Percentiles rank a stretch among this genome's conserved stretches.
Conservation (phyloP, 108 stramenopile genomes). For the Epithemia pelagica region DNA sequence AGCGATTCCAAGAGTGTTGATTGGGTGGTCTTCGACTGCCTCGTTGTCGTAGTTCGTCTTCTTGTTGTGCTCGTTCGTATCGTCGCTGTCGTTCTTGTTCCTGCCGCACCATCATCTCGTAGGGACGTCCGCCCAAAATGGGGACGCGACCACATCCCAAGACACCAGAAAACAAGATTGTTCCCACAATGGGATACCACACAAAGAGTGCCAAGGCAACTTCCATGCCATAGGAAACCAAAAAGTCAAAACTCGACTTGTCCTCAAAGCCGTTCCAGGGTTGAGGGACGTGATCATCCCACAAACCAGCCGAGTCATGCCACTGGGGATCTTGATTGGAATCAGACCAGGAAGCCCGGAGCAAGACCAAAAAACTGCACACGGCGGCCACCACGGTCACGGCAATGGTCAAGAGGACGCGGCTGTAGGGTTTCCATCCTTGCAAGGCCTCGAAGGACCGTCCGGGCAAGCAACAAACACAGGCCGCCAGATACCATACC, state of each 20-base stretch:
- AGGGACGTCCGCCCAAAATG: conserved; percentile 54
- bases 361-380: conserved; percentile 35
- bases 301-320: neutral
- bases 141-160: conserved; percentile 49
- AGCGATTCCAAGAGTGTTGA: too few species aligned
- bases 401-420: conserved; percentile 26
- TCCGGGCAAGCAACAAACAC: conserved; percentile 59
- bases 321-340: neutral
- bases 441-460: conserved; percentile 11
- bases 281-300: conserved; percentile 14
- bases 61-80: too few species aligned
- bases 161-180: conserved; percentile 60
- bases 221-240: conserved; percentile 61
- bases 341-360: conserved; percentile 38
- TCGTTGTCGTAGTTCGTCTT: too few species aligned
- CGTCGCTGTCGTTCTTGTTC: conserved; percentile 5
- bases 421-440: conserved; percentile 34
- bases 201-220: conserved; percentile 53
- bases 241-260: conserved; percentile 40
- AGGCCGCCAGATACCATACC: conserved; percentile 75
- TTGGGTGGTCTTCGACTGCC: too few species aligned
- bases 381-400: conserved; percentile 27
- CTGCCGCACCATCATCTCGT: conserved; percentile 38
- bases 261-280: conserved; percentile 21
- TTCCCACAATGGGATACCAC: conserved; percentile 62